Conservation (phyloP, 768 basidiomycete species). For the Tulasnella sp. region DNA sequence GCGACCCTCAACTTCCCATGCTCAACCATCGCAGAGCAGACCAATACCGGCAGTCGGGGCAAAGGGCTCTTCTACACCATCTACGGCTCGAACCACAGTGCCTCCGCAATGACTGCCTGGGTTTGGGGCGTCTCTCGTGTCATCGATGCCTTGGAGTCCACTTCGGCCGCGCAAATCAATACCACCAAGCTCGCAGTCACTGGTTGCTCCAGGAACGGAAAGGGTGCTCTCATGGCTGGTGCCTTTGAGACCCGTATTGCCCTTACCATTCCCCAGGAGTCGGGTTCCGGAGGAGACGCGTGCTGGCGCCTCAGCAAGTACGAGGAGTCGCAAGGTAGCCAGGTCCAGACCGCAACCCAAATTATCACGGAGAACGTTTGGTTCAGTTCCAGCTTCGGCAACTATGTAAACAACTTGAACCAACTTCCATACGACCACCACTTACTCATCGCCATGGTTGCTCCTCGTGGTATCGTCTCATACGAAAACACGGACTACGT, state of each 20-base stretch:
- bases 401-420: constrained; percentile 40
- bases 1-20: constrained; percentile 38
- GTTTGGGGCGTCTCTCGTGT: constrained; percentile 54
- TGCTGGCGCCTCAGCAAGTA: constrained; percentile 53
- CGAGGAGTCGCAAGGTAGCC: constrained; percentile 37
- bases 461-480: constrained; percentile 46
- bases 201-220: constrained; percentile 54
- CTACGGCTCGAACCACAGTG: constrained; percentile 42
- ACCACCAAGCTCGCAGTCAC: constrained; percentile 45
- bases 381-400: constrained; percentile 46
- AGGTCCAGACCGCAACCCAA: constrained; percentile 48
- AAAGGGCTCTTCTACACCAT: constrained; percentile 51
- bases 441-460: constrained; percentile 46
- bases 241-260: constrained; percentile 53
- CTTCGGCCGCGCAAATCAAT: constrained; percentile 43
- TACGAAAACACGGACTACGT: constrained; percentile 50
- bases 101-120: constrained; percentile 55
- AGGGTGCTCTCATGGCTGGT: constrained; percentile 52
- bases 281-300: constrained; percentile 52
- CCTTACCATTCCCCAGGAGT: constrained; percentile 55
- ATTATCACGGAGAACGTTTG: constrained; percentile 57
- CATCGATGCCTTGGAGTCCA: constrained; percentile 51
- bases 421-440: constrained; percentile 53
- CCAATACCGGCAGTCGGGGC: constrained; percentile 40
- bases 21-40: constrained; percentile 46